Evolutionary conservation across 2,329 filamentous ascomycete species (phyloP).

Genomic region (Xylaria sp.): DNA sequence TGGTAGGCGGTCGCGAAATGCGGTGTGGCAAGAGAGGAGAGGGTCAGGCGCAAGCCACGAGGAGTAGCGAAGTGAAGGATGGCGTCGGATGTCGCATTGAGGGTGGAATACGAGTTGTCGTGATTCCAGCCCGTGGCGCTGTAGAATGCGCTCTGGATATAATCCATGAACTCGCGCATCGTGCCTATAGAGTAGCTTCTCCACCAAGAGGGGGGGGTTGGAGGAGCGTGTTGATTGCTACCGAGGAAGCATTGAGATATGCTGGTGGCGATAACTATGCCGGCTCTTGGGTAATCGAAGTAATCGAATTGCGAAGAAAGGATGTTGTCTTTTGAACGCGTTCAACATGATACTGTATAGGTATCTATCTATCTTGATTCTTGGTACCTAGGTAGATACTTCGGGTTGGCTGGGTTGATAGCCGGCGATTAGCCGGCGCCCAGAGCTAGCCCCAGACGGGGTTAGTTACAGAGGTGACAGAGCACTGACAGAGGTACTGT

Average conservation of each 20-base stretch:
- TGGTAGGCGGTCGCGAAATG: conserved; percentile 96
- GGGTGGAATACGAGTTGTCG: conserved; percentile 87
- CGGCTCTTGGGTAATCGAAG: not conserved
- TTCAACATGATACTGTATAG: not conserved
- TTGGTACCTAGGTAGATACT: not conserved
- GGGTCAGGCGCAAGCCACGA: conserved; percentile 79
- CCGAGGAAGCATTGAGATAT: conserved; percentile 17
- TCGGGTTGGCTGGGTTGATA: not conserved
- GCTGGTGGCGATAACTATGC: not conserved
- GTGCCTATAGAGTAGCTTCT: conserved; percentile 18
- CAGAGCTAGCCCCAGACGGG: too few species aligned
- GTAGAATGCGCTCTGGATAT: conserved; percentile 90
- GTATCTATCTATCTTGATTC: too few species aligned
- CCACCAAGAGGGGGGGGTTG: conserved; percentile 14
- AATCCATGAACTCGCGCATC: conserved; percentile 98
- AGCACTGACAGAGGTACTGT: too few species aligned
- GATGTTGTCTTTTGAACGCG: not conserved
- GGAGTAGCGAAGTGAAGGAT: conserved; percentile 90
- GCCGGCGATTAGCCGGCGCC: conserved; percentile 10
- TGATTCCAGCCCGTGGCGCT: conserved; percentile 85
- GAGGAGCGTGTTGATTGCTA: conserved; percentile 5
- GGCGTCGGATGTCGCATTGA: conserved; percentile 83
- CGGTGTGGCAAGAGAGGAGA: conserved; percentile 89
- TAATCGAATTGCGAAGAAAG: not conserved
- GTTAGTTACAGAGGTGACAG: too few species aligned